These are phyloP conservation scores for Vigna mungo DNA, from an alignment of 306 rosid genomes.

Conservation along the genomic window DNA sequence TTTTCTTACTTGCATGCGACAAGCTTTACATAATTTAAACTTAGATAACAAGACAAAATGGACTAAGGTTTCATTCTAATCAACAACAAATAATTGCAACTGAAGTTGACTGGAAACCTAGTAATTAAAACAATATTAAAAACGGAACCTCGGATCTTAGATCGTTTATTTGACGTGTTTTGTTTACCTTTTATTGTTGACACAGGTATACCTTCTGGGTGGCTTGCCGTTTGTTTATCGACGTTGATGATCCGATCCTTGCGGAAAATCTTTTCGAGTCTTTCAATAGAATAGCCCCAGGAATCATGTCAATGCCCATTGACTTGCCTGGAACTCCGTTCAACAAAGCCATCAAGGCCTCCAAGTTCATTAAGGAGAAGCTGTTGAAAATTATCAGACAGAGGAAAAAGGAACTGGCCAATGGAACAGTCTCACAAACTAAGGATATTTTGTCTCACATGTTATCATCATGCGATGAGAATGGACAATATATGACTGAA, in stretches of 20 bases:
- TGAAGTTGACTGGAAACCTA: no score
- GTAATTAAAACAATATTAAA: no score
- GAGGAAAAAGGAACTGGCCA: conserved; percentile 61
- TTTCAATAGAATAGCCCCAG: conserved; percentile 47
- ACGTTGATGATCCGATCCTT: conserved; percentile 51
- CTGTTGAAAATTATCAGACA: conserved; percentile 54
- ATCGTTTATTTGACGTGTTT: no score
- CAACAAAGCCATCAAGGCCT: conserved; percentile 54
- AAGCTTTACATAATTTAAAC: no score
- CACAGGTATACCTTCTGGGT: conserved; percentile 35
- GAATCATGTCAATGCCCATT: conserved; percentile 66
- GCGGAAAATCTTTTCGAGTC: conserved; percentile 47
- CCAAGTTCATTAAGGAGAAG: conserved; percentile 46
- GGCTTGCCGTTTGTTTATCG: conserved; percentile 61
- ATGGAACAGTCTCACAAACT: conserved; percentile 53
- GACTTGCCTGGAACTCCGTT: conserved; percentile 73
- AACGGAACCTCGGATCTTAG: no score
- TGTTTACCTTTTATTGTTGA: no score
- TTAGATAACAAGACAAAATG: no score
- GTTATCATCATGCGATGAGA: conserved; percentile 55
- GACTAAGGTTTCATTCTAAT: no score
- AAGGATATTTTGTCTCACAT: conserved; percentile 82
- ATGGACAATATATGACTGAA: conserved; percentile 58
- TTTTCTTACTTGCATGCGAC: no score
- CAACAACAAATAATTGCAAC: no score